Evolutionary conservation across 2,329 filamentous ascomycete species (phyloP), one percentile per base, ranked within the genome.

Genomic region (Colletotrichum horii): DNA sequence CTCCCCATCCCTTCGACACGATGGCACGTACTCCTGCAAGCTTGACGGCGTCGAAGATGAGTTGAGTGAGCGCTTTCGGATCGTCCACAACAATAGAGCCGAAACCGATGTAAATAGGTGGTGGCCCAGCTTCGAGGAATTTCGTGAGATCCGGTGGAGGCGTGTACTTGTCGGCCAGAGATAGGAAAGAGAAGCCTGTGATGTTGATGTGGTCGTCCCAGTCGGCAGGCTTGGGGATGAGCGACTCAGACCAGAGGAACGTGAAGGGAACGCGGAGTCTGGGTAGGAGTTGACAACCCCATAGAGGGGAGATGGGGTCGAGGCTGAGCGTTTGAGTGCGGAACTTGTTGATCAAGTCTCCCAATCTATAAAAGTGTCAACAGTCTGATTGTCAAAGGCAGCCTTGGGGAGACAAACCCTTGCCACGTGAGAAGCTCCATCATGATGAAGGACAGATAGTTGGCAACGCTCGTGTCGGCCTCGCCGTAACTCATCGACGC

Each of bases 391-490:
- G 7, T 1, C 3, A 12, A 34, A 24, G 11, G 6, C 22, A 3
- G 22, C 3, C 22, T 19, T 8, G 8, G 24, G n/a, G 11, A 22
- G 2, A 81, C 58, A 66, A 72, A 85, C 82, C 93, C 93, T 84
- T 95, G 93, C 93, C 93, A 95, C 4, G 94, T 94, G 80, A 95
- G 86, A 83, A 94, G 90, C 73, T 95, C 93, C 30, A 95, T 91
- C 72, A 95, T 87, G 26, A 90, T 89, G 78, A 94, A 94, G 1
- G 91, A 92, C 26, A 94, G 89, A 79, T 92, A 94, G 76, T 94
- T 94, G 1, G 92, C 91, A 5, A 92, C 86, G 5, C 88, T 89
- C 2, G 87, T 85, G 77, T 94, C 92, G 0, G 91, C 90, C 68
- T 92, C 91, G 0, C 90, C 78, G 88, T 26, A 89, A 88, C 77